Evolutionary conservation across 164 flowering plant species (phyloP).

Genomic region (Litsea cubeba): DNA sequence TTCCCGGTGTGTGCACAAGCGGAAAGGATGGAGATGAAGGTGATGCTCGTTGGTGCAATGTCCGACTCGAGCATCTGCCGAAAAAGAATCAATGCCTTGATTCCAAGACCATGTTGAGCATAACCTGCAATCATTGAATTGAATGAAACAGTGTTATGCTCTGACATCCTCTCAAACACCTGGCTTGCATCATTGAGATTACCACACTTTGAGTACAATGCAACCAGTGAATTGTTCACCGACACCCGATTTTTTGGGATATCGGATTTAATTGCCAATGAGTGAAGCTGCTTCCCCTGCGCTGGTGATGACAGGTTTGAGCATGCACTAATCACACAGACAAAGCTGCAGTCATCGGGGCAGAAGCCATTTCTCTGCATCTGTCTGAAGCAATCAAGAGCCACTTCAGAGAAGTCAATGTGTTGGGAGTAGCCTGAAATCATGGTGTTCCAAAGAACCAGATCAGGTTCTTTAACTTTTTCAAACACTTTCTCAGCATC

Average conservation of each 20-base stretch:
- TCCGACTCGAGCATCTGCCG: constrained; percentile 47
- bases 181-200: constrained; percentile 61
- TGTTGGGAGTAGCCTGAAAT: constrained; percentile 69
- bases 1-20: constrained; percentile 65
- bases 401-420: constrained; percentile 58
- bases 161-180: constrained; percentile 72
- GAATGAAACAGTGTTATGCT: constrained; percentile 58
- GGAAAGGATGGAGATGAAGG: constrained; percentile 67
- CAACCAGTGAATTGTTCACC: constrained; percentile 64
- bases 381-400: constrained; percentile 53
- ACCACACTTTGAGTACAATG: constrained; percentile 85
- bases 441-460: constrained; percentile 92
- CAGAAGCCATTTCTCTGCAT: constrained; percentile 52
- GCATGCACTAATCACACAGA: constrained; percentile 73
- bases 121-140: constrained; percentile 79
- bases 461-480: constrained; percentile 55
- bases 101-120: constrained; percentile 76
- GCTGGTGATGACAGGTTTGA: constrained; percentile 66
- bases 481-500: constrained; percentile 54
- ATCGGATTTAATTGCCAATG: constrained; percentile 53
- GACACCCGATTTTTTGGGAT: constrained; percentile 51
- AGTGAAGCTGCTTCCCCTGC: constrained; percentile 72
- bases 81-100: constrained; percentile 49
- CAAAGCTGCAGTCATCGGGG: constrained; percentile 87
- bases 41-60: constrained; percentile 48